Evolutionary conservation across 371 early-diverging fungal genomes (phyloP).

Genomic region (Actinomucor elegans): DNA sequence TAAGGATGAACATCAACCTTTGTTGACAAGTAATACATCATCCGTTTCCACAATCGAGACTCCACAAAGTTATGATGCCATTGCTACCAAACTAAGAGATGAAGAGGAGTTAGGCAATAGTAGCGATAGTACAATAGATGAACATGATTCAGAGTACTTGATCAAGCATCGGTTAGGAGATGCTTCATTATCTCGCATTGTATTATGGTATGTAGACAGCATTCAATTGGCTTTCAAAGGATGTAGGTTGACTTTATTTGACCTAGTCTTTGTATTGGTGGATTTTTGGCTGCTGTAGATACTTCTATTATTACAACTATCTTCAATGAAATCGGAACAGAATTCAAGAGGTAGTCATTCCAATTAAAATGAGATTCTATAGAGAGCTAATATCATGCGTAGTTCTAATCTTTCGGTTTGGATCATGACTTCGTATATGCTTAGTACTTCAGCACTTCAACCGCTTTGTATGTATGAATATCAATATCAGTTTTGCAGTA

Average conservation of each 20-base stretch:
- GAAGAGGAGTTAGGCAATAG: conserved; percentile 5
- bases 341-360: conserved; percentile 54
- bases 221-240: not conserved
- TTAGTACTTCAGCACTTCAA: conserved; percentile 72
- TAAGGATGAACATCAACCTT: not conserved
- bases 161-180: conserved; percentile 13
- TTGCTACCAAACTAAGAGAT: not conserved
- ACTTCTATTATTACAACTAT: conserved; percentile 77
- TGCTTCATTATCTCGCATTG: conserved; percentile 2
- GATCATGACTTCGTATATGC: conserved; percentile 73
- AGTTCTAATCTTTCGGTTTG: conserved; percentile 57
- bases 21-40: not conserved
- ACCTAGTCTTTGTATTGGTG: conserved; percentile 37
- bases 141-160: conserved; percentile 13
- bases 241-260: not conserved
- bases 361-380: not conserved
- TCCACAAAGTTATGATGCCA: not conserved
- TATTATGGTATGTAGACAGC: conserved; percentile 13
- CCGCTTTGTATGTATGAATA: conserved; percentile 61
- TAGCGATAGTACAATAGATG: not conserved
- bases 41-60: not conserved
- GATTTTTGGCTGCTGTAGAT: conserved; percentile 75
- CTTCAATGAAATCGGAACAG: conserved; percentile 72
- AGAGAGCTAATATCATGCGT: not conserved
- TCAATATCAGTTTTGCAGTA: no score